Evolutionary conservation across 2,329 filamentous ascomycete genomes (phyloP).

Genomic region (Endothia cerciana): DNA sequence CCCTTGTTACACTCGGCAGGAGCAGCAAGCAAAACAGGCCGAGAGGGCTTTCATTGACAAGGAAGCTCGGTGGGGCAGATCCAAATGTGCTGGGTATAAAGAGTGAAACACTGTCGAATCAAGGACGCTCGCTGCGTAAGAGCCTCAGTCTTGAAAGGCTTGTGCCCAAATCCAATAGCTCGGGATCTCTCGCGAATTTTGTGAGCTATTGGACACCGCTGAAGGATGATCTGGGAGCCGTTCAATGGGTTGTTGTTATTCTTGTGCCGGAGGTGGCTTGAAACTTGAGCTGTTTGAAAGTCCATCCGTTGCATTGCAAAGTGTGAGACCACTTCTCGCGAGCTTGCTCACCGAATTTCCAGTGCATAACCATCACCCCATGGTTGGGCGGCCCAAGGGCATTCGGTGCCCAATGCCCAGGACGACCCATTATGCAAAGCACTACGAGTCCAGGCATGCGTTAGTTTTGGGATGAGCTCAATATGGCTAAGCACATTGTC

Average conservation of each 20-base stretch:
- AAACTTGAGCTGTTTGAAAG: not conserved
- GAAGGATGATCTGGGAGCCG: constrained; percentile 8
- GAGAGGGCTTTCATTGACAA: constrained; percentile 16
- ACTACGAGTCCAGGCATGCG: not conserved
- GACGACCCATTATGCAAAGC: not conserved
- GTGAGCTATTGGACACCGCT: constrained; percentile 27
- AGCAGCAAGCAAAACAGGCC: not conserved
- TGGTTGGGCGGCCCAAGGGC: not conserved
- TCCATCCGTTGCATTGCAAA: not conserved
- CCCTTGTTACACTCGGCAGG: no score
- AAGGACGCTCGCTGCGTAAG: constrained; percentile 1
- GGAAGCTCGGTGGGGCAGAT: constrained; percentile 5
- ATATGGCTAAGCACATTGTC: not conserved
- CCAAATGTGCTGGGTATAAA: not conserved
- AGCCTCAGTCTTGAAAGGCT: constrained; percentile 24
- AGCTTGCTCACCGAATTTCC: not conserved
- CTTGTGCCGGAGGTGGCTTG: constrained; percentile 22
- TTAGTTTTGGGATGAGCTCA: not conserved
- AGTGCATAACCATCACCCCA: not conserved
- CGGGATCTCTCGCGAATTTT: not conserved
- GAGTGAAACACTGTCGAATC: not conserved
- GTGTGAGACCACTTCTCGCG: not conserved
- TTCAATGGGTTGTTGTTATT: constrained; percentile 21
- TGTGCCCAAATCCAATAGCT: not conserved
- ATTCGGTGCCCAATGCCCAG: not conserved